phyloP scores from a whole-genome alignment of 2,329 filamentous ascomycete species.

The Penicillium sp. region DNA sequence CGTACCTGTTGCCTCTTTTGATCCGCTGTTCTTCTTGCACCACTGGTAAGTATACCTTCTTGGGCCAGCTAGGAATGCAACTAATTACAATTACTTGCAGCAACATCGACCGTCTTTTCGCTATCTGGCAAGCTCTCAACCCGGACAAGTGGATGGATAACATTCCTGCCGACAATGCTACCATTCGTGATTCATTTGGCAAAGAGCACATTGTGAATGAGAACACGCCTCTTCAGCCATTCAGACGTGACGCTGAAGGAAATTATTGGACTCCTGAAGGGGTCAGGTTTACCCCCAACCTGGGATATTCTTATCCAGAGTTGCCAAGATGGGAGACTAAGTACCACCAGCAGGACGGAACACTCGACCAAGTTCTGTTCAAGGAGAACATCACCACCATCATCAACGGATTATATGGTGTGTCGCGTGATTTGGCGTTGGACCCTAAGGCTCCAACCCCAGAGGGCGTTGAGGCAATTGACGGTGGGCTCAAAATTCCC shows the following conservation, averaged over 20 bases:
- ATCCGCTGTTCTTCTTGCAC: conserved; percentile 75
- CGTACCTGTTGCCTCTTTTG: conserved; percentile 72
- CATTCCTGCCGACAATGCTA: conserved; percentile 3
- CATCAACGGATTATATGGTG: conserved; percentile 5
- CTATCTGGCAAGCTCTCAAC: conserved; percentile 13
- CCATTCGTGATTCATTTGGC: conserved; percentile 2
- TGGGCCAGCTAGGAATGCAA: not conserved
- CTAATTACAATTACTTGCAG: not conserved
- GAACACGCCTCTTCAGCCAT: conserved; percentile 4
- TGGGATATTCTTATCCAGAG: conserved; percentile 8
- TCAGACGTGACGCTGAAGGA: not conserved
- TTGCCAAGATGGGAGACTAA: conserved; percentile 1
- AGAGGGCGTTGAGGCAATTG: conserved; percentile 6
- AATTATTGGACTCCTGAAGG: conserved; percentile 5
- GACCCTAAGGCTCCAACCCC: conserved; percentile 2
- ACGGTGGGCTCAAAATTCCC: conserved; percentile 4
- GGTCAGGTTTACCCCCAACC: not conserved
- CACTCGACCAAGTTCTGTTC: conserved; percentile 3
- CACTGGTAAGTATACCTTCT: conserved; percentile 48
- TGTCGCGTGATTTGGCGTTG: conserved; percentile 5
- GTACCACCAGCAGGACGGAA: not conserved
- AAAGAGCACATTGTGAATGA: conserved; percentile 1
- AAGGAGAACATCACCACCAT: not conserved
- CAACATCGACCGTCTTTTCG: conserved; percentile 17
- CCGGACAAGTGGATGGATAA: conserved; percentile 4